Percentiles rank a stretch among this genome's conserved stretches.
Evolutionary conservation across 139 green algal genomes (phyloP).

Genomic region (Picochlorum sp.): DNA sequence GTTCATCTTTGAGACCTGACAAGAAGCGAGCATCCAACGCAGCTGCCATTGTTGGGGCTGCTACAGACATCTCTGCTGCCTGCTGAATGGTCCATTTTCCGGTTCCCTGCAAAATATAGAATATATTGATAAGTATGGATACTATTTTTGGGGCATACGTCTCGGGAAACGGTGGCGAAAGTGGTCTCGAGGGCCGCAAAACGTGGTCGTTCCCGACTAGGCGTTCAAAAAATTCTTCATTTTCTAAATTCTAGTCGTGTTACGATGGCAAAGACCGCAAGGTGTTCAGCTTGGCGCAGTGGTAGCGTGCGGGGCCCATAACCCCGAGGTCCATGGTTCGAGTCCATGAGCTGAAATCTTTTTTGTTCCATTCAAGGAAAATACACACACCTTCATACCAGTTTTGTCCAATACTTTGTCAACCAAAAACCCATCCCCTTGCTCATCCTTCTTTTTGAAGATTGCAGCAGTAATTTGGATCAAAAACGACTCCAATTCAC

Average conservation of each 20-base stretch:
- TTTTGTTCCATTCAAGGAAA: neutral
- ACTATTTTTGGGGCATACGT: no score
- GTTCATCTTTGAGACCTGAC: slow-evolving; percentile 85
- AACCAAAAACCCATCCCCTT: slow-evolving; percentile 63
- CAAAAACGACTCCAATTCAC: slow-evolving; percentile 82
- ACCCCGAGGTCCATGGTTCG: slow-evolving; percentile 19
- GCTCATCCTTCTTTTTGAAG: slow-evolving; percentile 74
- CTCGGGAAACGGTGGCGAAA: no score
- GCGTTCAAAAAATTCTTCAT: neutral
- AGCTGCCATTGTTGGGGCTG: slow-evolving; percentile 88
- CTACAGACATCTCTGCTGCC: slow-evolving; percentile 87
- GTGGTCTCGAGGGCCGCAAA: no score
- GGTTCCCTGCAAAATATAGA: slow-evolving; percentile 22
- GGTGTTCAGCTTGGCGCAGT: slow-evolving; percentile 20
- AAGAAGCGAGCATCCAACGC: slow-evolving; percentile 88
- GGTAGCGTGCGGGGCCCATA: slow-evolving; percentile 21
- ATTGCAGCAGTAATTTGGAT: slow-evolving; percentile 94
- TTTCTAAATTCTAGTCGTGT: neutral
- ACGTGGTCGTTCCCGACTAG: no score
- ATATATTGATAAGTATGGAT: no score
- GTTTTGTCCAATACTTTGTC: slow-evolving; percentile 99
- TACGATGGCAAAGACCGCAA: neutral
- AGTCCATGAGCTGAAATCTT: slow-evolving; percentile 15
- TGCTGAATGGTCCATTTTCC: slow-evolving; percentile 99
- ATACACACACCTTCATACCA: slow-evolving; percentile 76